These are phyloP conservation scores for Reutealis trisperma DNA, from an alignment of 345 rosid species.

Conservation along the genomic window DNA sequence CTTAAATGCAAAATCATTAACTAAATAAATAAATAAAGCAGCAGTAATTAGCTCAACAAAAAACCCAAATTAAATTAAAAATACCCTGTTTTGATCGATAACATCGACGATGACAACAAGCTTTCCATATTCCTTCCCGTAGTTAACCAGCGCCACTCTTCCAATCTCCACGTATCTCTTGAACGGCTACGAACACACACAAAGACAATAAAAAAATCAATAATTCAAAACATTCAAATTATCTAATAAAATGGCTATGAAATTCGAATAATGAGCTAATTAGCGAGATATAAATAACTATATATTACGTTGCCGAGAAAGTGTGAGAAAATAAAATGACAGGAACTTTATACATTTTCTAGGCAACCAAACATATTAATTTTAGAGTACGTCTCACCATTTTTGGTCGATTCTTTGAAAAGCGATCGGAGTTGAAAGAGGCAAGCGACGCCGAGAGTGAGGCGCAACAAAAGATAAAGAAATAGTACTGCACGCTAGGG, in stretches of 20 bases:
- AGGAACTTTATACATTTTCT: not conserved
- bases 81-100: constrained; percentile 24
- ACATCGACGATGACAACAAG: constrained; percentile 30
- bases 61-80: not conserved
- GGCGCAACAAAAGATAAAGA: not conserved
- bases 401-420: not conserved
- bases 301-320: not conserved
- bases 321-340: not conserved
- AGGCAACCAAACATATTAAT: not conserved
- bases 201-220: not conserved
- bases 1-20: no score
- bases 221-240: no score
- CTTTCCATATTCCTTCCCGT: constrained; percentile 21
- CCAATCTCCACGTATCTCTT: constrained; percentile 28
- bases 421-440: not conserved
- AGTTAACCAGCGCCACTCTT: constrained; percentile 25
- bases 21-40: no score
- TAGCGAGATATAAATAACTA: not conserved
- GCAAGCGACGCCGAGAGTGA: not conserved
- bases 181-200: constrained; percentile 10
- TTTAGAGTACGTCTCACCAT: constrained; percentile 1
- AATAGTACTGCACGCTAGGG: not conserved
- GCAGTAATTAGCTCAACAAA: not conserved
- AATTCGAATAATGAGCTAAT: not conserved
- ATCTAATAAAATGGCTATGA: not conserved